Conservation (phyloP, 306 rosid genomes). For the Ziziphus jujuba region DNA sequence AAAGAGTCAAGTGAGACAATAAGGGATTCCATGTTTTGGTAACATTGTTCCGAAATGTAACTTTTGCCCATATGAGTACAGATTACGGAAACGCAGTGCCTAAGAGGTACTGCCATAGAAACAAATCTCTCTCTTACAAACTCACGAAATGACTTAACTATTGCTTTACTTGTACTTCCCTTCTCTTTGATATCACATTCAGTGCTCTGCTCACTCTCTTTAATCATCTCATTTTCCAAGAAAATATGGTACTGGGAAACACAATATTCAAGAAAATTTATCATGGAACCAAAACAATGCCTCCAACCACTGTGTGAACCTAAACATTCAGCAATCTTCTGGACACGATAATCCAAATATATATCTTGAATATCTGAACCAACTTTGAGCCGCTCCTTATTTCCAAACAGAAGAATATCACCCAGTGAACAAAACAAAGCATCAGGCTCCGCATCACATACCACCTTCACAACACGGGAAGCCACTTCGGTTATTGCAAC, state of each 20-base stretch:
- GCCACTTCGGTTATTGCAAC: constrained; percentile 71
- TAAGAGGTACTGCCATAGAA: constrained; percentile 27
- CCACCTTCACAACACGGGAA: constrained; percentile 48
- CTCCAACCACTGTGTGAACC: constrained; percentile 54
- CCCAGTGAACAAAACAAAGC: constrained; percentile 45
- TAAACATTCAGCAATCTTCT: constrained; percentile 43
- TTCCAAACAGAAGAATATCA: constrained; percentile 66
- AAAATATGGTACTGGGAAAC: constrained; percentile 55
- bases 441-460: constrained; percentile 31
- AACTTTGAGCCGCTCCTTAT: constrained; percentile 58
- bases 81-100: constrained; percentile 37
- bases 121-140: constrained; percentile 50
- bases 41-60: constrained; percentile 37
- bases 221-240: constrained; percentile 43
- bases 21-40: constrained; percentile 33
- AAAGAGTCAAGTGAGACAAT: constrained; percentile 36
- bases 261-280: constrained; percentile 55
- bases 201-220: constrained; percentile 12
- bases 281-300: constrained; percentile 52
- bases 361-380: constrained; percentile 50
- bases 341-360: constrained; percentile 60
- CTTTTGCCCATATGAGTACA: constrained; percentile 54
- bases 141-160: constrained; percentile 48
- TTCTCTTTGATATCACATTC: constrained; percentile 3
- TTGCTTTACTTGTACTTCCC: constrained; percentile 15